Evolutionary conservation across 352 stramenopile species (phyloP).

Genomic region (Globisporangium middletonii): DNA sequence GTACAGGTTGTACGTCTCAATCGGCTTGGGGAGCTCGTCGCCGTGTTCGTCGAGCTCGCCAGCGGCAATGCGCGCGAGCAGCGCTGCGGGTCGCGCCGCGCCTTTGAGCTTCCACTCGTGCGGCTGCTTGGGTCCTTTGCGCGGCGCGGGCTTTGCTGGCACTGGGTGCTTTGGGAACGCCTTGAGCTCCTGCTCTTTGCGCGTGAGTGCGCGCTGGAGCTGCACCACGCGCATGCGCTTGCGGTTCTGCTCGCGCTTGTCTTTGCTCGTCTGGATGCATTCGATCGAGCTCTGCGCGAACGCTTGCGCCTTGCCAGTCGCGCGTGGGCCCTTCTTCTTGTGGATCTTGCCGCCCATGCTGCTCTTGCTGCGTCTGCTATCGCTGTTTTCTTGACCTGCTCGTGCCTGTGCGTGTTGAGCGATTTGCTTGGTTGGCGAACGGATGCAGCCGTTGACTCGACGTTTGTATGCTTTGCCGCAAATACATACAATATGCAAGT

Average conservation of each 20-base stretch:
- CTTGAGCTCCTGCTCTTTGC: constrained; percentile 57
- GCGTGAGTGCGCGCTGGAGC: constrained; percentile 66
- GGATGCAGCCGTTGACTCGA: not conserved
- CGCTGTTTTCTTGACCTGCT: not conserved
- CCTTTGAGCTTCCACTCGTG: constrained; percentile 82
- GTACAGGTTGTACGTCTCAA: constrained; percentile 78
- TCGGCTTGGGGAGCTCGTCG: constrained; percentile 62
- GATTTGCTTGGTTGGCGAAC: not conserved
- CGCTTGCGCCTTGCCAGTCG: constrained; percentile 40
- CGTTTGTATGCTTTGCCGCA: not conserved
- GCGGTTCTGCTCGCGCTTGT: constrained; percentile 62
- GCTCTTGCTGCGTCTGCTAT: not conserved
- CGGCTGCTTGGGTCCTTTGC: constrained; percentile 47
- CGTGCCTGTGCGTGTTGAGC: not conserved
- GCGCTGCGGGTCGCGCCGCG: constrained; percentile 53
- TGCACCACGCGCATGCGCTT: constrained; percentile 78
- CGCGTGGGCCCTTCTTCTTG: constrained; percentile 57
- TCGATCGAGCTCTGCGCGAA: constrained; percentile 60
- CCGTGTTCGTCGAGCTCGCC: constrained; percentile 77
- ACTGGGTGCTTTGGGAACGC: constrained; percentile 45
- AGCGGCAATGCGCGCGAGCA: constrained; percentile 67
- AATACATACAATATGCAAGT: not conserved
- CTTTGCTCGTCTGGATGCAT: constrained; percentile 48
- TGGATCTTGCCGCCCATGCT: constrained; percentile 45
- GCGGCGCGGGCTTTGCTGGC: constrained; percentile 27